Base-by-base conservation (phyloP, 768 basidiomycete species). In the Lentinula sp. region DNA sequence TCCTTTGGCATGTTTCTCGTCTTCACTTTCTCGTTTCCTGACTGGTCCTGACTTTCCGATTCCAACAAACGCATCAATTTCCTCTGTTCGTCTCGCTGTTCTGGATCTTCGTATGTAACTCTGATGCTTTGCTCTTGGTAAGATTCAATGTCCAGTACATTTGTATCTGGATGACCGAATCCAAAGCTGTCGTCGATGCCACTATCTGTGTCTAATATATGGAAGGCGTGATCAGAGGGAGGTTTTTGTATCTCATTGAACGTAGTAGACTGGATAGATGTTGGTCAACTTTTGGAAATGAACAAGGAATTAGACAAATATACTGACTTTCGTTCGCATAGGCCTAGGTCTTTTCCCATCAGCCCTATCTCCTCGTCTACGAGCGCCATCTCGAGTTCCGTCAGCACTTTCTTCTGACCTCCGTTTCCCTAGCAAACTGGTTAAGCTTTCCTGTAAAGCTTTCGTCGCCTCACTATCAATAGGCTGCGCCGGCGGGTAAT, bases 71-170 rank as follows among this genome's bases (percentile, higher is more conserved):
- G 77, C 80, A 87, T 78, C 64, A 89, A 67, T 68, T 80, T 75
- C 62, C 77, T 73, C 70, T 80, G 81, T 70, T 87, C 86, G 52
- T 80, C 82, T 43, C 74, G 70, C 72, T 88, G 84, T 21, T 71
- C 80, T 1, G 87, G 86, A 70, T 90, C 88, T 67, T 87, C 86
- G 63, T 89, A 91, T 61, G 75, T 77, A 8, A 90, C 86, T 5
- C 80, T 76, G 69, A 84, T 73, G 65, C 80, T 79, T 64, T 79
- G 76, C n/a, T 80, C 78, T 58, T 68, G 66, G 28, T 65, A 70
- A 21, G 74, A 69, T 31, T 57, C 51, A 34, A 63, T 61, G 16
- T 66, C 63, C 53, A 61, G 23, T 34, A 16, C 58, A 46, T 35
- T 37, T 18, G 45, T 45, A 39, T 74, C 75, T 23, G 68, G 66